These are phyloP conservation scores for Oryza meridionalis DNA, from an alignment of 176 grass and related monocot species.

Conservation along the genomic window DNA sequence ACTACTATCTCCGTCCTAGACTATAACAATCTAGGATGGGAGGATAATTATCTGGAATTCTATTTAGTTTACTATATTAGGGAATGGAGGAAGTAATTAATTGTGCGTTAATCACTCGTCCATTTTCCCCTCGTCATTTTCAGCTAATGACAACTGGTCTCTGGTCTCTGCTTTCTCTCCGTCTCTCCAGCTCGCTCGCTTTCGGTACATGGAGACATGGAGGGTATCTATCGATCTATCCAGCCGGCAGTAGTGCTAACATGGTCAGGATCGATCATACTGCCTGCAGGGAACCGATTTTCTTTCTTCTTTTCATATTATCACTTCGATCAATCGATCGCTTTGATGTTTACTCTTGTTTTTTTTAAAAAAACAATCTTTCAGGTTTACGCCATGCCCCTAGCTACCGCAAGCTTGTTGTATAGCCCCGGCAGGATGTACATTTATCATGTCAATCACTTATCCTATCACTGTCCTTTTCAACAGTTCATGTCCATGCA, in stretches of 20 bases:
- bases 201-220: too few relatives aligned
- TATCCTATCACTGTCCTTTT: constrained; percentile 16
- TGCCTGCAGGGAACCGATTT: background rate
- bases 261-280: background rate
- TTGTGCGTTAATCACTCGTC: too few relatives aligned
- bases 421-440: background rate
- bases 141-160: too few relatives aligned
- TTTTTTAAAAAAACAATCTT: background rate
- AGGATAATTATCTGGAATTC: too few relatives aligned
- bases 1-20: too few relatives aligned
- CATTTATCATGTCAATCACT: constrained; percentile 6
- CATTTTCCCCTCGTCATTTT: too few relatives aligned
- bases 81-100: too few relatives aligned
- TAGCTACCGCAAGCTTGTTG: constrained; percentile 9
- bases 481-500: background rate
- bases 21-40: too few relatives aligned
- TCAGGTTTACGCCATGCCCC: constrained; percentile 18
- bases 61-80: too few relatives aligned
- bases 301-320: background rate
- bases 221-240: too few relatives aligned
- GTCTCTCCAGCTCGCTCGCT: too few relatives aligned
- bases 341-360: background rate
- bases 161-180: too few relatives aligned
- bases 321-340: background rate
- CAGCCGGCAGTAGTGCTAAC: constrained; percentile 15